Conservation (phyloP, 31 red algal genomes). For the Asparagopsis taxiformis region DNA sequence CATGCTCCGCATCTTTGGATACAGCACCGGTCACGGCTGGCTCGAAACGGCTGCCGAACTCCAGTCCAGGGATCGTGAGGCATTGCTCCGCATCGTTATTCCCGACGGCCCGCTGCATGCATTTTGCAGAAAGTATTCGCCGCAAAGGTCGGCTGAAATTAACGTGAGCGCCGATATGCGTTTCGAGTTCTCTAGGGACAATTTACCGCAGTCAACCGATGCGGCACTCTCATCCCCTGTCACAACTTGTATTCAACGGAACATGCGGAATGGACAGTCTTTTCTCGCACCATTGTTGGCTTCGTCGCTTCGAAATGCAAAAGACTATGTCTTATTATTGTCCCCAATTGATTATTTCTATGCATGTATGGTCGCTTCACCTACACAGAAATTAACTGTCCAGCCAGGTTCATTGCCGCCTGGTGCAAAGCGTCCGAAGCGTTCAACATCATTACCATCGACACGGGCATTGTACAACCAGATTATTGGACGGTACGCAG, state of each 20-base stretch:
- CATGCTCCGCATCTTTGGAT: conserved; percentile 61
- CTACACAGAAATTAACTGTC: conserved; percentile 30
- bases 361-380: conserved; percentile 59
- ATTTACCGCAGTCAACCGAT: conserved; percentile 24
- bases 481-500: conserved; percentile 26
- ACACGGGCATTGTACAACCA: conserved; percentile 55
- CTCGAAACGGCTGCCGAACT: conserved; percentile 50
- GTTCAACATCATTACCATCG: conserved; percentile 45
- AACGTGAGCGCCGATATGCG: conserved; percentile 41
- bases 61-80: conserved; percentile 38
- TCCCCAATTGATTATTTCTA: conserved; percentile 51
- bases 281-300: conserved; percentile 33
- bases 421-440: conserved; percentile 4
- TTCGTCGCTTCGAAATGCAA: conserved; percentile 12
- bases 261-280: conserved; percentile 4
- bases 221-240: not conserved
- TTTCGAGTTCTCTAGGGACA: conserved; percentile 44
- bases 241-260: not conserved
- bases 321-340: conserved; percentile 40
- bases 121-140: conserved; percentile 40
- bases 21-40: conserved; percentile 57
- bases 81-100: conserved; percentile 39
- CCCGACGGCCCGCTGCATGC: conserved; percentile 57
- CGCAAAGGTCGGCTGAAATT: conserved; percentile 1
- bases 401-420: conserved; percentile 1